phyloP scores from a whole-genome alignment of 116 monocot genomes.

The Posidonia oceanica region DNA sequence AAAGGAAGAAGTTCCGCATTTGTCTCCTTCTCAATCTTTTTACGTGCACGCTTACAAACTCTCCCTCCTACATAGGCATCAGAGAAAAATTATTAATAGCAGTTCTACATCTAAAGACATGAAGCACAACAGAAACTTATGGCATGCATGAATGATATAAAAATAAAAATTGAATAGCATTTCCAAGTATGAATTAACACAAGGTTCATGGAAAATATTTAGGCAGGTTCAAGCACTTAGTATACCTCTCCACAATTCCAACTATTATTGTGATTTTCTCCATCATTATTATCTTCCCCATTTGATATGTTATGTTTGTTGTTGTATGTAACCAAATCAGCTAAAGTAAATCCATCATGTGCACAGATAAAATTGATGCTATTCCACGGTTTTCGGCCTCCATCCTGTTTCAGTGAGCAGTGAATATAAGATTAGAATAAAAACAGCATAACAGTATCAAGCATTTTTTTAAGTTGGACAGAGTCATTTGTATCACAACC shows the following conservation, averaged over 20 bases:
- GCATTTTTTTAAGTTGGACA: too few relatives aligned
- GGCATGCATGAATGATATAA: background rate
- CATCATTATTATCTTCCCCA: constrained; percentile 86
- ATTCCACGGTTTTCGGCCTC: constrained; percentile 91
- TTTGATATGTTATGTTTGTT: constrained; percentile 78
- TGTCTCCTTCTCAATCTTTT: constrained; percentile 80
- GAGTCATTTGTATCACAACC: too few relatives aligned
- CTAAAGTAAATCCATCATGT: constrained; percentile 94
- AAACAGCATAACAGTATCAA: too few relatives aligned
- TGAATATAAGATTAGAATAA: background rate
- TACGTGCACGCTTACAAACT: constrained; percentile 41
- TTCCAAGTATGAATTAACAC: background rate
- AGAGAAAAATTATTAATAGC: background rate
- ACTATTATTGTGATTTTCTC: constrained; percentile 94
- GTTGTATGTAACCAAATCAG: constrained; percentile 90
- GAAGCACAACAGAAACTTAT: background rate
- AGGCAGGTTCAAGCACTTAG: too few relatives aligned
- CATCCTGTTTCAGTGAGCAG: constrained; percentile 35
- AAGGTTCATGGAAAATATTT: too few relatives aligned
- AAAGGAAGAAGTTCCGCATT: constrained; percentile 82
- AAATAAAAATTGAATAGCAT: background rate
- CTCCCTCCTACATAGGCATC: constrained; percentile 63
- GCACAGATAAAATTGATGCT: constrained; percentile 90
- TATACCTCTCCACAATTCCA: constrained; percentile 97
- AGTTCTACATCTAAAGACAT: background rate